phyloP scores from a whole-genome alignment of 306 rosid species.

The Mucuna pruriens region DNA sequence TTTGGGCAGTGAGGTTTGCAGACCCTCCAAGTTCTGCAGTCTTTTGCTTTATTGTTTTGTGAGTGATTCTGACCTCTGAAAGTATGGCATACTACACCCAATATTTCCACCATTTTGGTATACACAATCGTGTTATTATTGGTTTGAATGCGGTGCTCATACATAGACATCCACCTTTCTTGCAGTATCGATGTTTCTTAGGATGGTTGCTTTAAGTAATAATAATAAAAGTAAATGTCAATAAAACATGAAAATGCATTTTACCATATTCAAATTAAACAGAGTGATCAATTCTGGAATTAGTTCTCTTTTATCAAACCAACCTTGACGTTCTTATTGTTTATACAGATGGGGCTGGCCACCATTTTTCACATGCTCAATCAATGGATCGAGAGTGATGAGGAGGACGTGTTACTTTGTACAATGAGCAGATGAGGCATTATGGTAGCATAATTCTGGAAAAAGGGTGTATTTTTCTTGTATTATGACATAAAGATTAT shows the following conservation, averaged over 20 bases:
- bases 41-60: neutral
- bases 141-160: neutral
- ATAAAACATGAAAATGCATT: neutral
- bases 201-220: neutral
- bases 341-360: conserved; percentile 66
- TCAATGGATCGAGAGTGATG: conserved; percentile 66
- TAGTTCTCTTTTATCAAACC: neutral
- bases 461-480: conserved; percentile 47
- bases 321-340: conserved; percentile 34
- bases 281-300: neutral
- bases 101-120: neutral
- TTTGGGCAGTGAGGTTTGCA: neutral
- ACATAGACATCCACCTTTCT: neutral
- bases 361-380: conserved; percentile 62
- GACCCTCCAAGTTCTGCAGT: neutral
- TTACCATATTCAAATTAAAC: neutral
- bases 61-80: neutral
- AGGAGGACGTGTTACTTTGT: conserved; percentile 18
- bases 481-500: conserved; percentile 43
- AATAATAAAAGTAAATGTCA: neutral
- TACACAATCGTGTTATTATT: neutral
- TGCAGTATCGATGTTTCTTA: neutral
- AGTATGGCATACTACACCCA: neutral
- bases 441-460: conserved; percentile 19
- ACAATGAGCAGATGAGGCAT: conserved; percentile 30